Evolutionary conservation across 2,329 filamentous ascomycete genomes (phyloP), one percentile per base, ranked within the genome.

Genomic region (Scedosporium aurantiacum): DNA sequence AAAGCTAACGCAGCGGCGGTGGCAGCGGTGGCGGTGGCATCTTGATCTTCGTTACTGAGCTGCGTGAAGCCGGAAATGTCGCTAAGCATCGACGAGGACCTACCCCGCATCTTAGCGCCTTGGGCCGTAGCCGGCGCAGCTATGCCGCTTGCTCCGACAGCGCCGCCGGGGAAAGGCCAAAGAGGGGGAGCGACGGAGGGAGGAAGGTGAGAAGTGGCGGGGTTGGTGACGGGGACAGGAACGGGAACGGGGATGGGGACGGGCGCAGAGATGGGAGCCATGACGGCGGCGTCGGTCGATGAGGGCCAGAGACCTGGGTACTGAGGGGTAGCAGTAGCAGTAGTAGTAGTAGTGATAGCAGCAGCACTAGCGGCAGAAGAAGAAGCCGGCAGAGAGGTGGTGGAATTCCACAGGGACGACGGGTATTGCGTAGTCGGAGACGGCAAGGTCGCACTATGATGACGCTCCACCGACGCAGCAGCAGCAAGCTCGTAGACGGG

Each of bases 51-150:
- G 57, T 76, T 76, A 66, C 80, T 85, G 16, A 79, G 83, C 71
- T 86, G 82, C 6, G 84, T 87, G 66, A 87, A 85, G 21, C 84
- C 83, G n/a, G 83, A 86, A 2, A 87, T 75, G 66, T 86, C 81
- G 67, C 83, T 86, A 2, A 87, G 79, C 84, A 87, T 87, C 62
- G 82, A 86, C 8, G 82, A 86, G 32, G 83, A 86, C 57, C 84
- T 80, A 23, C 82, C 83, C 54, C 84, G 74, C 32, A 75, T 74
- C 69, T 77, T 79, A 65, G 69, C 63, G 65, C 71, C 65, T 61
- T 57, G 61, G 64, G 68, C 52, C 32, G 32, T 37, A 8, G 32
- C 32, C 32, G 32, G 32, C 32, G 32, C 8, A 37, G 10, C 32
- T 10, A 37, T 6, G 10, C 5, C 5, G 66, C 65, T 32, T 67